Base-by-base conservation (phyloP, 2,329 filamentous ascomycete species). In the Chaetomium sp. region DNA sequence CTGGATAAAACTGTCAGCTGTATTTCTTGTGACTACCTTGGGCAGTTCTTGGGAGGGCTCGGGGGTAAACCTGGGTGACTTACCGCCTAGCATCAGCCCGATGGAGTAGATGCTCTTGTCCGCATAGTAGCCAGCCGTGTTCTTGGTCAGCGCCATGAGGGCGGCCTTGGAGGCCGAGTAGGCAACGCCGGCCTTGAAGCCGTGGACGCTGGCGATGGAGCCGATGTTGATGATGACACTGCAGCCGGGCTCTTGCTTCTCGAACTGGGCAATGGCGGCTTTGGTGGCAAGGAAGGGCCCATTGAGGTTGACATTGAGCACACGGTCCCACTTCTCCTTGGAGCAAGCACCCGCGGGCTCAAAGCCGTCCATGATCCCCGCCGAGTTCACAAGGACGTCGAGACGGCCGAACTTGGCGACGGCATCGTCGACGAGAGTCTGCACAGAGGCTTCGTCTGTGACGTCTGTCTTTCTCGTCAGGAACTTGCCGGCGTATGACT, bases 371-470 rank as follows among this genome's bases (percentile, higher is more conserved):
- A 85, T 83, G 63, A 87, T 78, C 25, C 81, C 85, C 10, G 84
- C 84, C 66, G 84, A 85, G 75, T 86, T 86, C 70, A 87, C 74
- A 5, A 88, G 75, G n/a, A 86, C 76, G 72, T 88, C 85, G 21
- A 85, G 63, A 33, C 72, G 68, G 57, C 73, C 74, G 57, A 74
- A 75, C 50, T 70, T 69, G 53, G 71, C 63, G 72, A 77, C 69
- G 67, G 74, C 67, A 23, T 65, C 67, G 33, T 66, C 68, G 50
- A 78, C 67, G 42, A 78, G 72, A 8, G 59, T 31, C 50, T 73
- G 64, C 16, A 77, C 75, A 7, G 73, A 71, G 4, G 67, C 69
- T 66, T 75, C 74, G 56, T 73, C 67, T 10, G 76, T 71, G 47
- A 78, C 74, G 66, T 78, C 71, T 8, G 72, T 69, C 50, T 72